These are phyloP conservation scores for Boletus semigastroideus DNA, from an alignment of 1,284 basidiomycete genomes.

Conservation along the genomic window DNA sequence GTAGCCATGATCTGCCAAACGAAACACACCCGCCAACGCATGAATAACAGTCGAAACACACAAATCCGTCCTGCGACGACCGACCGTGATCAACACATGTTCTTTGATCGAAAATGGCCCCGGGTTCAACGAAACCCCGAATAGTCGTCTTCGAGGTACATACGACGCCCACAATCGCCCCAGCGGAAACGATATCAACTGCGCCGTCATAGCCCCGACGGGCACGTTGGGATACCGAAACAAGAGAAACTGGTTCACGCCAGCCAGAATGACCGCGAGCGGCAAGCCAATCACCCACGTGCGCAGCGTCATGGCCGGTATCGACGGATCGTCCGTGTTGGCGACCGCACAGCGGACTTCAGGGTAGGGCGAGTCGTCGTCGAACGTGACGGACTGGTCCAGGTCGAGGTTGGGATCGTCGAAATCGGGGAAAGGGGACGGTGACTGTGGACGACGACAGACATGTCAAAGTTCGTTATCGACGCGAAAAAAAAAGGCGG, in stretches of 20 bases:
- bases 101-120: slow-evolving; percentile 79
- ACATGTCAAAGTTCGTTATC: background rate
- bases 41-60: background rate
- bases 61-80: slow-evolving; percentile 9
- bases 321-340: background rate
- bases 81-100: slow-evolving; percentile 54
- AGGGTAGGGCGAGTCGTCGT: background rate
- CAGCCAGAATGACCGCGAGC: slow-evolving; percentile 48
- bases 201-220: slow-evolving; percentile 48
- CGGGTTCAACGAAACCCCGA: slow-evolving; percentile 58
- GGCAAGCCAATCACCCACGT: slow-evolving; percentile 37
- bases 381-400: background rate
- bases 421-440: slow-evolving; percentile 14
- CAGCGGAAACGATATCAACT: slow-evolving; percentile 55
- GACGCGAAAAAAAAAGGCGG: background rate
- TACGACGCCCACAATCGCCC: slow-evolving; percentile 46
- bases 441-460: background rate
- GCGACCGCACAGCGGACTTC: background rate
- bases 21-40: no score
- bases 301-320: background rate
- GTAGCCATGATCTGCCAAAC: slow-evolving; percentile 47
- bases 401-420: slow-evolving; percentile 48
- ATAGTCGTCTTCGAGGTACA: slow-evolving; percentile 49
- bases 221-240: slow-evolving; percentile 50
- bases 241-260: slow-evolving; percentile 55